A percentile compares a stretch with the other conserved stretches of the same genome.
These are phyloP conservation scores for Phytopythium oedochilum DNA, from an alignment of 352 stramenopile genomes.

Conservation along the genomic window DNA sequence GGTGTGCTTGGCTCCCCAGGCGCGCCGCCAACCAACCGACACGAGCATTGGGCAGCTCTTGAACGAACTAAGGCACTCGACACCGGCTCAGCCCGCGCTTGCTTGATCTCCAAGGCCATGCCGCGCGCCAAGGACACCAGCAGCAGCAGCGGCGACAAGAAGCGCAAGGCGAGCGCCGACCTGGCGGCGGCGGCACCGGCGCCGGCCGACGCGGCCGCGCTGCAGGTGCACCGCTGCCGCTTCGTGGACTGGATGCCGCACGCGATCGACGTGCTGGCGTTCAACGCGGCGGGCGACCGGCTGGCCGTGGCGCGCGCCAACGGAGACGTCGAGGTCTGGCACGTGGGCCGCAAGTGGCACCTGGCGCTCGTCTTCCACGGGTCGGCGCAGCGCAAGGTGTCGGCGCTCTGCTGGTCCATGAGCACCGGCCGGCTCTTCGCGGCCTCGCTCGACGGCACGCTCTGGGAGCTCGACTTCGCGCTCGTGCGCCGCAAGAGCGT, in stretches of 20 bases:
- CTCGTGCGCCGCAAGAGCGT: constrained; percentile 70
- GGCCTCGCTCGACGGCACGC: constrained; percentile 61
- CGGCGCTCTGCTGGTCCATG: constrained; percentile 57
- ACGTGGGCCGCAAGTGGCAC: constrained; percentile 59
- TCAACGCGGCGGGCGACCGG: constrained; percentile 45
- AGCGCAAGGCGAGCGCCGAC: constrained; percentile 40
- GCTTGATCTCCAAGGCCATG: neutral
- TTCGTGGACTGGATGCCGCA: constrained; percentile 85
- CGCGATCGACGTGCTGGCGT: constrained; percentile 58
- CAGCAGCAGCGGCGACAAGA: constrained; percentile 37
- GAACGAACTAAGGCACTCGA: neutral
- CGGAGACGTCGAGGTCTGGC: constrained; percentile 82
- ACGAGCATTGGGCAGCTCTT: neutral
- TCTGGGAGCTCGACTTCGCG: constrained; percentile 82
- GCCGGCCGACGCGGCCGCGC: constrained; percentile 10
- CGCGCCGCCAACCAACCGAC: constrained; percentile 2
- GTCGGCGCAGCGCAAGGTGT: constrained; percentile 59
- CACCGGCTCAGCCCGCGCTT: constrained; percentile 2
- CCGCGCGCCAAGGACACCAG: neutral
- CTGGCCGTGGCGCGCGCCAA: constrained; percentile 75
- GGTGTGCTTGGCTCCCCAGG: too few relatives aligned
- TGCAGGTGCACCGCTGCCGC: constrained; percentile 77
- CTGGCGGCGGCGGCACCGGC: neutral
- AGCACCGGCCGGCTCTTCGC: constrained; percentile 50
- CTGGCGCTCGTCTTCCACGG: constrained; percentile 65